Conservation (phyloP, 805 yeast species). For the Tetrapisispora phaffii region DNA sequence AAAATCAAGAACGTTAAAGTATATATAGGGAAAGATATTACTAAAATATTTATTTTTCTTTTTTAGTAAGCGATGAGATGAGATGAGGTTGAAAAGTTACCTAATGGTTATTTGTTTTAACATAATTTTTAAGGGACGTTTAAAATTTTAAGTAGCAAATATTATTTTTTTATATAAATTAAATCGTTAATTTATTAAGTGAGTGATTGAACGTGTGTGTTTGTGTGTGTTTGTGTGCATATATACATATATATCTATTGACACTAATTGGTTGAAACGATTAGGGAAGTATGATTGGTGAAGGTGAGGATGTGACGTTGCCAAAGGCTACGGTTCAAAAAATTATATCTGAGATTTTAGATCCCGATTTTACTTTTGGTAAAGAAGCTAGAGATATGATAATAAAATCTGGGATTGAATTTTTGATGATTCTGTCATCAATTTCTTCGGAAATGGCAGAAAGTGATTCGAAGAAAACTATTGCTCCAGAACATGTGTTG, state of each 20-base stretch:
- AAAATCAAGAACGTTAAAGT: too few species aligned
- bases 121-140: too few species aligned
- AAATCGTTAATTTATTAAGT: too few species aligned
- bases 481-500: slow-evolving; percentile 91
- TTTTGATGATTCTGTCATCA: slow-evolving; percentile 86
- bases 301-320: slow-evolving; percentile 17
- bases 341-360: slow-evolving; percentile 81
- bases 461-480: slow-evolving; percentile 89
- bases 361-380: slow-evolving; percentile 77
- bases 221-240: too few species aligned
- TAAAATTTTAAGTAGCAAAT: too few species aligned
- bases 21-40: neutral
- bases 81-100: neutral
- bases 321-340: slow-evolving; percentile 88
- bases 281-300: slow-evolving; percentile 10
- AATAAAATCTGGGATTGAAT: slow-evolving; percentile 92
- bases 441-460: slow-evolving; percentile 95
- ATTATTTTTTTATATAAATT: too few species aligned
- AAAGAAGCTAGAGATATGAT: slow-evolving; percentile 92
- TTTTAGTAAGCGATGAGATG: neutral
- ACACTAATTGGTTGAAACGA: neutral
- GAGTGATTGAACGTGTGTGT: too few species aligned
- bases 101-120: too few species aligned
- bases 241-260: too few species aligned
- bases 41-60: too few species aligned